Base-by-base conservation (phyloP, 305 asterid species). In the Caryopteris hybrid region DNA sequence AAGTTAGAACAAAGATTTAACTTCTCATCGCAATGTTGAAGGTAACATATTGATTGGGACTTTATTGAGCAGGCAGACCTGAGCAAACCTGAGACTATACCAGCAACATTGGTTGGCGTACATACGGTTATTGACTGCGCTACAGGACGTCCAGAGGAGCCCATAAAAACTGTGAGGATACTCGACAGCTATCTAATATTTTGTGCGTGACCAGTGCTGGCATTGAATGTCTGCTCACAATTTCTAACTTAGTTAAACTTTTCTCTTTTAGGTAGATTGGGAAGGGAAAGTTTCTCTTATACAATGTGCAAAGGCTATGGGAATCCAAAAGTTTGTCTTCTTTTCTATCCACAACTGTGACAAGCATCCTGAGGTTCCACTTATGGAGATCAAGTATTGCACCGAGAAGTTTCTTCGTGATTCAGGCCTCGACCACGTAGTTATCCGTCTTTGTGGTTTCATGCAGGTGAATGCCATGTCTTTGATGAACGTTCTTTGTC, bases 241-340 rank as follows among this genome's bases (percentile, higher is more conserved):
- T 29, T 53, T 61, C 53, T 16, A 29, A 74, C 41, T 72, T 62
- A 70, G 72, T 74, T 76, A 33, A 50, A 72, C 66, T 55, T 70
- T 36, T 74, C 75, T 73, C 69, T 73, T 87, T 79, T 88, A 93
- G 99, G 99, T 93, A 84, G 98, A 93, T 74, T 93, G 98, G 98
- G 96, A 93, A 88, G 98, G 98, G 75, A 93, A 90, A 78, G 92
- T 88, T 83, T 96, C 97, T 64, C 97, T 93, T 64, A 88, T 93
- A 77, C 97, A 92, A 81, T 90, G 97, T 80, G 97, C 97, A 57
- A 90, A 88, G 86, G 99, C 99, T 39, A 93, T 90, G 97, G 97
- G 97, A 60, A 83, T 93, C 64, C 96, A 90, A 66, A 90, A 90
- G 42, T 93, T 61, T 63, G 82, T 93, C 75, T 93, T 93, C 88